phyloP scores from a whole-genome alignment of 2,329 filamentous ascomycete species.

The Ophiostoma quercus region DNA sequence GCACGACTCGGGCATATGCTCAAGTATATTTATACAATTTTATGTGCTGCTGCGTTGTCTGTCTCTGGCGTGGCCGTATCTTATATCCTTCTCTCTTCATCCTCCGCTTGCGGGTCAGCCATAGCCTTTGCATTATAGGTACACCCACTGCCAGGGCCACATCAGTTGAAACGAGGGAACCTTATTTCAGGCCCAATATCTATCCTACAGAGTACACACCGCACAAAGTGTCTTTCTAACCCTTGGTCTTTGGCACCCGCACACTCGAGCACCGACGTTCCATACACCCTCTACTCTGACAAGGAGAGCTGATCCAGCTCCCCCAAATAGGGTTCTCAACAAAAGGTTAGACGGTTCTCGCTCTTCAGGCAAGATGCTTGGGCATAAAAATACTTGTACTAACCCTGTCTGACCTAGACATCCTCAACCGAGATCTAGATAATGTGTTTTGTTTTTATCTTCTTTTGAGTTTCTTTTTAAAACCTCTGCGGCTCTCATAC shows the following conservation, averaged over 20 bases:
- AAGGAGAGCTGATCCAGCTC: not conserved
- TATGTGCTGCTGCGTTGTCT: not conserved
- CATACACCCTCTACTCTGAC: not conserved
- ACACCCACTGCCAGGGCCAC: constrained; percentile 19
- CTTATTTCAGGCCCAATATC: constrained; percentile 24
- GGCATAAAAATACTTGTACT: not conserved
- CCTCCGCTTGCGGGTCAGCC: constrained; percentile 15
- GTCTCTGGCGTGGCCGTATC: constrained; percentile 1
- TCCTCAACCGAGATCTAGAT: not conserved
- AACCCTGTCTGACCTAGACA: not conserved
- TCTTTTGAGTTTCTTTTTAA: not conserved
- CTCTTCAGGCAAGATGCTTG: not conserved
- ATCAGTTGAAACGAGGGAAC: constrained; percentile 23
- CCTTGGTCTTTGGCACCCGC: constrained; percentile 16
- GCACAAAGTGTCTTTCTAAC: constrained; percentile 10
- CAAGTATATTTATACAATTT: not conserved
- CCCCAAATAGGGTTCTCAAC: constrained; percentile 3
- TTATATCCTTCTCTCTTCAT: constrained; percentile 17
- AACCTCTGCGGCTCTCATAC: not conserved
- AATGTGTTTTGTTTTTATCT: not conserved
- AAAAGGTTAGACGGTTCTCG: not conserved
- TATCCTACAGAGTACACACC: constrained; percentile 10
- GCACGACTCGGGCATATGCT: not conserved
- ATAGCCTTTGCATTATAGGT: constrained; percentile 24
- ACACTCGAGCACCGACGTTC: not conserved